Evolutionary conservation across 2,329 filamentous ascomycete species (phyloP).

Genomic region (Fusarium sororula): DNA sequence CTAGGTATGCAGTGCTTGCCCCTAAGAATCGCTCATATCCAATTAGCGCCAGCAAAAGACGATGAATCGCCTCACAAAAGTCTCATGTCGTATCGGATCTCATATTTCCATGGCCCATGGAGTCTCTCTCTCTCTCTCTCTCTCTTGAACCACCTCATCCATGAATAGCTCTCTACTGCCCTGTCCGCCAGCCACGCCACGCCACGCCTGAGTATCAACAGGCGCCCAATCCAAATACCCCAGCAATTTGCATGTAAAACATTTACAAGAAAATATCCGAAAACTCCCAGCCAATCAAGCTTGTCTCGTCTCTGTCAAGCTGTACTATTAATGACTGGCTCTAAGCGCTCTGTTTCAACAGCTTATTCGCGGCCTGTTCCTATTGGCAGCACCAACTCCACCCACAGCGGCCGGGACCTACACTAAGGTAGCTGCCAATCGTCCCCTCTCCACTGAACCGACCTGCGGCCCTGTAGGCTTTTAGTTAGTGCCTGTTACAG

Average conservation of each 20-base stretch:
- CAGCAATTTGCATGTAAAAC: conserved; percentile 3
- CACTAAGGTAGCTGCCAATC: conserved; percentile 28
- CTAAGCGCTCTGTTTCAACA: conserved; percentile 40
- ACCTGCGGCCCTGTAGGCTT: conserved; percentile 31
- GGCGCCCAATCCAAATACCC: conserved; percentile 34
- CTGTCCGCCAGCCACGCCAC: conserved; percentile 22
- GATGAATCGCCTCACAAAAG: conserved; percentile 16
- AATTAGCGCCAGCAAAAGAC: conserved; percentile 22
- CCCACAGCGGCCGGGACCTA: conserved; percentile 29
- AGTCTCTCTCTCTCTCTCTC: neutral
- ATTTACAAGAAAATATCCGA: conserved; percentile 12
- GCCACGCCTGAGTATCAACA: conserved; percentile 36
- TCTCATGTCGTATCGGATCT: conserved; percentile 32
- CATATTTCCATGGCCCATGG: neutral
- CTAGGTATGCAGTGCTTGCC: neutral
- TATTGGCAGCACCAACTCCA: conserved; percentile 31
- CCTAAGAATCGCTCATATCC: conserved; percentile 5
- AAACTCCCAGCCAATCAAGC: conserved; percentile 18
- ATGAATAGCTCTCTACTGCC: neutral
- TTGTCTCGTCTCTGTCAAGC: conserved; percentile 2
- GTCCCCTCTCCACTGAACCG: conserved; percentile 25
- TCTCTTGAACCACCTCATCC: neutral
- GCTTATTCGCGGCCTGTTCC: conserved; percentile 28
- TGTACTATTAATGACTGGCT: conserved; percentile 19
- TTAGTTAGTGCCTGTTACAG: conserved; percentile 7